Evolutionary conservation across 2,329 filamentous ascomycete species (phyloP).

Genomic region (Apiospora rasikravindrae): DNA sequence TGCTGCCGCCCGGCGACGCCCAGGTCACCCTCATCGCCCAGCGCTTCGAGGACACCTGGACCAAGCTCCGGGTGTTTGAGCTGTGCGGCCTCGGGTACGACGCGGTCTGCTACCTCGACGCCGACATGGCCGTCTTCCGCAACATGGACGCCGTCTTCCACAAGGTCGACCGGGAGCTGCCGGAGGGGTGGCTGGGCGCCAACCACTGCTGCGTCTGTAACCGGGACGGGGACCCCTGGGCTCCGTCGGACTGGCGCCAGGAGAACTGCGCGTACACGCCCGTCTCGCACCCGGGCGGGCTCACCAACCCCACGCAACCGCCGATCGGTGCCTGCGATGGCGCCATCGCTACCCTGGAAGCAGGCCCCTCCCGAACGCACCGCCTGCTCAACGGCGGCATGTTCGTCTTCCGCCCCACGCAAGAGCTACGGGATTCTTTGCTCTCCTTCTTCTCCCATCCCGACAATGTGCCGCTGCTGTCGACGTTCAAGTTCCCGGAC

Average conservation of each 20-base stretch:
- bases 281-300: slow-evolving; percentile 41
- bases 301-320: slow-evolving; percentile 40
- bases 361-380: slow-evolving; percentile 41
- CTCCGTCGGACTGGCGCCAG: slow-evolving; percentile 51
- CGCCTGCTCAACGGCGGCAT: slow-evolving; percentile 56
- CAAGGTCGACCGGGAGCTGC: slow-evolving; percentile 35
- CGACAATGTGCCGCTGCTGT: slow-evolving; percentile 41
- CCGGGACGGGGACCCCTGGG: slow-evolving; percentile 54
- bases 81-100: slow-evolving; percentile 40
- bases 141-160: slow-evolving; percentile 53
- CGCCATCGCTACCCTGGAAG: neutral
- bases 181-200: slow-evolving; percentile 49
- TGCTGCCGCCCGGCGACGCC: slow-evolving; percentile 43
- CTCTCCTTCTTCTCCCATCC: slow-evolving; percentile 44
- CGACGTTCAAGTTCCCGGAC: slow-evolving; percentile 55
- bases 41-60: slow-evolving; percentile 60
- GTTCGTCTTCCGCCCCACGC: slow-evolving; percentile 53
- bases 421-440: slow-evolving; percentile 45
- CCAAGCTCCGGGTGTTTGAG: slow-evolving; percentile 59
- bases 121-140: slow-evolving; percentile 53
- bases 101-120: slow-evolving; percentile 55
- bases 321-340: slow-evolving; percentile 21
- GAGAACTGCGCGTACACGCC: slow-evolving; percentile 55
- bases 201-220: slow-evolving; percentile 60
- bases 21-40: slow-evolving; percentile 51